These are phyloP conservation scores for Eutrema japonicum DNA, from an alignment of 345 rosid species.

Conservation along the genomic window DNA sequence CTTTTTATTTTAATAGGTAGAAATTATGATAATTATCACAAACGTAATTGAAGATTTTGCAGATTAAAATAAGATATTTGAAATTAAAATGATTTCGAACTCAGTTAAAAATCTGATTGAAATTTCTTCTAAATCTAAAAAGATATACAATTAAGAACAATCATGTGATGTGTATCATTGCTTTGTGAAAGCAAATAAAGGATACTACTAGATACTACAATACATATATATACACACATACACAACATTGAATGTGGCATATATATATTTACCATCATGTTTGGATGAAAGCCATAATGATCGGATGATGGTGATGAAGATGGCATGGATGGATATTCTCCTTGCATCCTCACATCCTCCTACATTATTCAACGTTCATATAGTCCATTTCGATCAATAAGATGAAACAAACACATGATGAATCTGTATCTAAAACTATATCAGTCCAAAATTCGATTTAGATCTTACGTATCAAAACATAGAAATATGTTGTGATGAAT, in stretches of 20 bases:
- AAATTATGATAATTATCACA: slow-evolving; percentile 2
- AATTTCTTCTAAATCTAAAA: slow-evolving; percentile 35
- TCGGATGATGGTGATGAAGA: slow-evolving; percentile 63
- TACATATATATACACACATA: neutral
- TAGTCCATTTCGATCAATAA: neutral
- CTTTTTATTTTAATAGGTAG: neutral
- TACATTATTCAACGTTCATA: slow-evolving; percentile 46
- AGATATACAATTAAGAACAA: slow-evolving; percentile 22
- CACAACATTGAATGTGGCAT: slow-evolving; percentile 4
- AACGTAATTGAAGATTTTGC: slow-evolving; percentile 13
- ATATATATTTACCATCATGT: slow-evolving; percentile 57
- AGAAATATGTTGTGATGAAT: neutral
- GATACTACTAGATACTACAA: slow-evolving; percentile 1
- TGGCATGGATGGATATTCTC: slow-evolving; percentile 59
- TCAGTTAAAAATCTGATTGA: slow-evolving; percentile 7
- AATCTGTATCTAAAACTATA: neutral
- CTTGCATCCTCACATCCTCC: slow-evolving; percentile 75
- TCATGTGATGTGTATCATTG: slow-evolving; percentile 17
- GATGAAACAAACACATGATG: slow-evolving; percentile 4
- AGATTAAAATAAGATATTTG: neutral
- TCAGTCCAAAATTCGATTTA: neutral
- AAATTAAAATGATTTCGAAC: slow-evolving; percentile 2
- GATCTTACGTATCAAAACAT: neutral
- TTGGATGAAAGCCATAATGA: slow-evolving; percentile 67
- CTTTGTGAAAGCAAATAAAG: slow-evolving; percentile 16